Evolutionary conservation across 768 basidiomycete genomes (phyloP), one percentile per base, ranked within the genome.

Genomic region (Glaciozyma martinii): DNA sequence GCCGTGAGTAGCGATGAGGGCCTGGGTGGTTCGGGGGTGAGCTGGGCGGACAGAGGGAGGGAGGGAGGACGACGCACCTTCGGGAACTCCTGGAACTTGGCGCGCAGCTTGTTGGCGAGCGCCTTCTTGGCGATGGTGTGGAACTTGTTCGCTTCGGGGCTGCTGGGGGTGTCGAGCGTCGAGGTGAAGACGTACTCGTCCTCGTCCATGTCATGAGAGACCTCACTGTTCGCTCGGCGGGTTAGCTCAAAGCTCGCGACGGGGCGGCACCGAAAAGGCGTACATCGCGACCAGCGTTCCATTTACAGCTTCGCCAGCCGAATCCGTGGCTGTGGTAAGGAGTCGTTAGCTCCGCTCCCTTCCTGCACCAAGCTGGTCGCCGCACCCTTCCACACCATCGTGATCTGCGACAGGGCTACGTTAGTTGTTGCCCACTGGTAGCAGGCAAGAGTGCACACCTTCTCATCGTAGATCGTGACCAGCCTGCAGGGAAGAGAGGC

Each of bases 201-300:
- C 49, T 72, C 71, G 55, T 72, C 73, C 71, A 74, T 72, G 61
- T 74, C 73, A 64, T 74, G 73, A 25, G 61, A 54, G 44, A 74
- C 71, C 65, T 74, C 73, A 19, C 62, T 52, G 9, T 23, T 47
- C 46, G 10, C 8, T 13, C 44, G 44, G 6, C 15, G 46, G 9
- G 25, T 16, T n/a, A 52, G 50, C n/a, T 52, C 23, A 29, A 8
- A n/a, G 27, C 25, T 52, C 50, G 7, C 23, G 5, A 10, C 47
- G 8, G 29, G 21, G 19, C 46, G 9, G 6, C 19, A 3, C 50
- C 25, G 12, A 1, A 6, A n/a, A n/a, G 27, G 7, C n/a, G 50
- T 52, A 10, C 43, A 58, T 12, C 16, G 69, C 71, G 46, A 63
- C 60, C n/a, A 71, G 44, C 2, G 60, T 59, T 40, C 72, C 69